Evolutionary conservation across 495 filamentous ascomycete genomes (phyloP), one percentile per base, ranked within the genome.

Genomic region (Penicillium verhagenii): DNA sequence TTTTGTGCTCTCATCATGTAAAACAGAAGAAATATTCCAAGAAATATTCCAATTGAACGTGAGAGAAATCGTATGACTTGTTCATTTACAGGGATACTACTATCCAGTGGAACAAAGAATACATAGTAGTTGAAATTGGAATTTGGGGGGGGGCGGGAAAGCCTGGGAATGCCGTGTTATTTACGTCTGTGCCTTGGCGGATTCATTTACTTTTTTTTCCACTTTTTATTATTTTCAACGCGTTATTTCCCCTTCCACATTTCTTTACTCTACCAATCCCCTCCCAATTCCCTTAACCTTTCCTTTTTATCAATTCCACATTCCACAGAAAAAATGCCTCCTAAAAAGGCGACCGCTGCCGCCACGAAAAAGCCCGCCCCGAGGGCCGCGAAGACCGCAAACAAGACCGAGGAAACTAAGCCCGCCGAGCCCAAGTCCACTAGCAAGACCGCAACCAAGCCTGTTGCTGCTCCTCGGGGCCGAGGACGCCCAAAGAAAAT

Each of bases 311-410:
- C 42, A 45, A 33, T 45, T 51, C 58, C 37, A 42, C 42, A 59
- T 59, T 54, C 52, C 33, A 28, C 33, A 60, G 2, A 18, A 28
- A 53, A 25, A 40, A 76, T 73, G 72, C 69, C 69, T 56, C 72
- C 71, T 4, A 74, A 71, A 48, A 74, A 68, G 51, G 51, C 53
- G 51, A 48, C 57, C 4, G 44, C 56, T 21, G 44, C 56, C 18
- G 7, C 49, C 7, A 35, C 60, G 50, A 64, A 35, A 56, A 65
- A 52, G 14, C 33, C 33, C 33, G 33, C 33, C 14, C 13, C 33
- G 33, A 46, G 57, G 48, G 37, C 64, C 46, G 39, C 57, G 9
- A 47, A 64, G 18, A 53, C 64, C 53, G 44, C 54, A 28, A 26
- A 24, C 11, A 59, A 63, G 28, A 4, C 56, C 8, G 33, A 14